Conservation (phyloP, 2,329 filamentous ascomycete genomes). For the Cladosporium cucumerinum region DNA sequence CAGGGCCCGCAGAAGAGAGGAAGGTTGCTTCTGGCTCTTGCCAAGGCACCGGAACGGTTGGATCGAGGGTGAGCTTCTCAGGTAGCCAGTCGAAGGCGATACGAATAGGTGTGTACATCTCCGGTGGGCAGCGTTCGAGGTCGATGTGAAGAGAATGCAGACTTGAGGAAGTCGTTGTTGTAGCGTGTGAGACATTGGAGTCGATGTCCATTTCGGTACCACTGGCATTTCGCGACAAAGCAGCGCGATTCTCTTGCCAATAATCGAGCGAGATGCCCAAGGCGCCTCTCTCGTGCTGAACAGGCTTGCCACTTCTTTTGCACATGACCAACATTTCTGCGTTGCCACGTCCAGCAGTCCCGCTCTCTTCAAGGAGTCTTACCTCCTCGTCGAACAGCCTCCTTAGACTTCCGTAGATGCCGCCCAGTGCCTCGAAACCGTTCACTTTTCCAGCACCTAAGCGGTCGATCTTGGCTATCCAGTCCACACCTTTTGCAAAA, state of each 20-base stretch:
- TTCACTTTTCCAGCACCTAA: constrained; percentile 68
- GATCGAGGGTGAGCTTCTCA: constrained; percentile 66
- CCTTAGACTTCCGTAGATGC: constrained; percentile 67
- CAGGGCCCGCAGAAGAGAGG: constrained; percentile 40
- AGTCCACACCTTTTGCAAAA: constrained; percentile 70
- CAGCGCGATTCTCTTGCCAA: constrained; percentile 48
- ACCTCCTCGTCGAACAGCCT: constrained; percentile 68
- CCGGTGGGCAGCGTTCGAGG: constrained; percentile 51
- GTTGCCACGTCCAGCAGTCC: neutral
- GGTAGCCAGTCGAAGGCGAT: constrained; percentile 74
- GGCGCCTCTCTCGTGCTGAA: constrained; percentile 64
- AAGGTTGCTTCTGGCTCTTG: constrained; percentile 66
- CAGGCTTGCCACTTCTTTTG: constrained; percentile 65
- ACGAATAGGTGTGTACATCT: constrained; percentile 59
- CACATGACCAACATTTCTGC: constrained; percentile 61
- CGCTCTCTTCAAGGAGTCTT: neutral
- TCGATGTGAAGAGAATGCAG: constrained; percentile 55
- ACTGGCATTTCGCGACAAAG: constrained; percentile 34
- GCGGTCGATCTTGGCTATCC: constrained; percentile 66
- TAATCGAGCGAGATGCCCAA: constrained; percentile 73
- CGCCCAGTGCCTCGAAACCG: constrained; percentile 72
- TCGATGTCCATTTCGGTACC: constrained; percentile 37
- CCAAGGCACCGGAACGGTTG: constrained; percentile 56
- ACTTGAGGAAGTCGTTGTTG: neutral
- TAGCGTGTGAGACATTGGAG: neutral